A percentile compares a stretch with the other conserved stretches of the same genome.
Evolutionary conservation across 2,329 filamentous ascomycete species (phyloP).

Genomic region (Colletotrichum sp.): DNA sequence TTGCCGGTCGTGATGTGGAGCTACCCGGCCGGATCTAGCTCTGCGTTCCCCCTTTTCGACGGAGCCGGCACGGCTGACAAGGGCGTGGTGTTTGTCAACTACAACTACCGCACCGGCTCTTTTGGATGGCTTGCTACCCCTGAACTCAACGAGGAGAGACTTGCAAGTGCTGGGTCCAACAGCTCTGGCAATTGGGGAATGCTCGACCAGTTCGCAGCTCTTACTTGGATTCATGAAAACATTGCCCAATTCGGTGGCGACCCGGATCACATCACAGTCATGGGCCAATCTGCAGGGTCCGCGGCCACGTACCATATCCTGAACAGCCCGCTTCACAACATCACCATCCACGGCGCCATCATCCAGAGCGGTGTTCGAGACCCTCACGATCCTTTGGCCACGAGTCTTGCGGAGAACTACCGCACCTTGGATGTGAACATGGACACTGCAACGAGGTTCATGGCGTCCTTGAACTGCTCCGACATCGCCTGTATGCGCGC

Average conservation of each 20-base stretch:
- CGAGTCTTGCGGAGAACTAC: background rate
- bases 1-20: slow-evolving; percentile 33
- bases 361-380: background rate
- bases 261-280: background rate
- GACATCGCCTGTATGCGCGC: background rate
- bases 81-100: background rate
- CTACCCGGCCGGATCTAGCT: background rate
- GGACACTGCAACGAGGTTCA: background rate
- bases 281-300: background rate
- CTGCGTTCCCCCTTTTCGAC: background rate
- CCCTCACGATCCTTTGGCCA: background rate
- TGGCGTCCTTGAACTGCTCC: background rate
- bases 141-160: background rate
- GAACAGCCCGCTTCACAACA: background rate
- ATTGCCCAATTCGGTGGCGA: background rate
- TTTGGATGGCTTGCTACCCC: background rate
- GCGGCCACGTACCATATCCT: background rate
- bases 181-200: background rate
- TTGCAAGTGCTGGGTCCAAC: background rate
- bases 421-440: background rate
- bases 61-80: background rate
- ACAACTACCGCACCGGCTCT: background rate
- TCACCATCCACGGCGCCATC: background rate
- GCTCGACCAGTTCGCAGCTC: background rate
- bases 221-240: background rate